These are phyloP conservation scores for Arabidopsis hybrid DNA, from an alignment of 441 rosid genomes.

Conservation along the genomic window DNA sequence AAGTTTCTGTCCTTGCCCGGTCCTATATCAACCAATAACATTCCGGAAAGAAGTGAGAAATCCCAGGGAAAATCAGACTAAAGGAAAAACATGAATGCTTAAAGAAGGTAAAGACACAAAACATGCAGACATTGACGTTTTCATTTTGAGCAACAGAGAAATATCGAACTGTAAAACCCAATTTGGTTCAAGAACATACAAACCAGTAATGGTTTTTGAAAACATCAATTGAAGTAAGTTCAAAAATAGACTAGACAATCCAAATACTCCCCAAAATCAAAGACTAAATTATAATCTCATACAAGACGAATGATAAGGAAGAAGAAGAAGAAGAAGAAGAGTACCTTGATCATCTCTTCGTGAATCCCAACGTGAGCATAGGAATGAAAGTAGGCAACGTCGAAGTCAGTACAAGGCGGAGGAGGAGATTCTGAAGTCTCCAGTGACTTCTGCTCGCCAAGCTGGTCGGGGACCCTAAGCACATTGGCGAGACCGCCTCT, in stretches of 20 bases:
- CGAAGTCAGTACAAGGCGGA: slow-evolving; percentile 92
- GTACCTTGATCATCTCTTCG: slow-evolving; percentile 97
- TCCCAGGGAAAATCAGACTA: neutral
- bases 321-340: neutral
- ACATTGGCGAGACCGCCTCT: slow-evolving; percentile 39
- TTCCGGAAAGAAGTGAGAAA: slow-evolving; percentile 35
- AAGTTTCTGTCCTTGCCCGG: slow-evolving; percentile 86
- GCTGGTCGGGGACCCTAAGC: slow-evolving; percentile 47
- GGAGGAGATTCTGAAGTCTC: slow-evolving; percentile 48
- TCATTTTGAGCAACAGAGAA: neutral
- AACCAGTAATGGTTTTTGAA: neutral
- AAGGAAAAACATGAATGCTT: neutral
- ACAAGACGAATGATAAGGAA: neutral
- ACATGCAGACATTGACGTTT: slow-evolving; percentile 19
- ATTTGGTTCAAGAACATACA: slow-evolving; percentile 3
- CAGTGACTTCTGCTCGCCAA: slow-evolving; percentile 35
- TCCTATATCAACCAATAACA: slow-evolving; percentile 57
- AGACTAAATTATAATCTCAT: neutral
- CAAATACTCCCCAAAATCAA: slow-evolving; percentile 7
- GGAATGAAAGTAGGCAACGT: slow-evolving; percentile 86
- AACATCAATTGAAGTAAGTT: slow-evolving; percentile 14
- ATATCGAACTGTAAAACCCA: slow-evolving; percentile 11
- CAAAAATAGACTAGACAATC: slow-evolving; percentile 1
- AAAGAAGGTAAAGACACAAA: slow-evolving; percentile 8
- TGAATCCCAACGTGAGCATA: slow-evolving; percentile 97